Evolutionary conservation across 495 filamentous ascomycete species (phyloP).

Genomic region (Penicillium psychrofluorescens): DNA sequence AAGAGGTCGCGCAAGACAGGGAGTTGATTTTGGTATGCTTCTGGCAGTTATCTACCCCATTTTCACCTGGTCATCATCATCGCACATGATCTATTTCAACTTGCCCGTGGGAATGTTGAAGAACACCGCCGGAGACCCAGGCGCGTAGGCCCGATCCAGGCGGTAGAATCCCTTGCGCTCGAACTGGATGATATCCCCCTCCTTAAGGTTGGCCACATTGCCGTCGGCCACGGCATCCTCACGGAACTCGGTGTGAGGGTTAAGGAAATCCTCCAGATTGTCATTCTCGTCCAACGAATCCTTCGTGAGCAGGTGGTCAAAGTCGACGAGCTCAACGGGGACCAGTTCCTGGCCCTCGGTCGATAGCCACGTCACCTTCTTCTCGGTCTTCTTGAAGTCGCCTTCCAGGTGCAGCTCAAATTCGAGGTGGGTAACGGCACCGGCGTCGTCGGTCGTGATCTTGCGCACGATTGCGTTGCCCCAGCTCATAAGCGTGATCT

Average conservation of each 20-base stretch:
- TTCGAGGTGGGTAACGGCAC: constrained; percentile 58
- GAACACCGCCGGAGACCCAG: constrained; percentile 60
- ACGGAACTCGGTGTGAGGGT: constrained; percentile 64
- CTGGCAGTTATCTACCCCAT: too few relatives aligned
- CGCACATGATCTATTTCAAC: constrained; percentile 19
- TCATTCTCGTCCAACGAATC: constrained; percentile 82
- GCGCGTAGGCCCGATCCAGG: constrained; percentile 54
- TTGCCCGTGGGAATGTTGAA: constrained; percentile 77
- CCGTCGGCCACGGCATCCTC: constrained; percentile 71
- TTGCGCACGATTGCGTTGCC: constrained; percentile 83
- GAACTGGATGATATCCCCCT: constrained; percentile 86
- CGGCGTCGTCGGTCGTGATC: constrained; percentile 53
- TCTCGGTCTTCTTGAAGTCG: constrained; percentile 88
- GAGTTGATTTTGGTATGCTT: too few relatives aligned
- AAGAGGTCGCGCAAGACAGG: too few relatives aligned
- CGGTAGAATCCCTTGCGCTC: constrained; percentile 90
- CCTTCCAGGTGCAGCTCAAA: constrained; percentile 79
- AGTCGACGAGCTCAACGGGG: constrained; percentile 79
- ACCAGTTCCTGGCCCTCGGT: constrained; percentile 66
- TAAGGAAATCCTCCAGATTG: constrained; percentile 72
- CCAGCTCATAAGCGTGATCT: constrained; percentile 95
- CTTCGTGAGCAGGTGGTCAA: constrained; percentile 89
- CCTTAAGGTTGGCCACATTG: constrained; percentile 67
- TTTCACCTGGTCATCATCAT: background rate
- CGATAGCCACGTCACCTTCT: constrained; percentile 91